Conservation (phyloP, 1,139 yeast genomes). For the Geotrichum candidum region DNA sequence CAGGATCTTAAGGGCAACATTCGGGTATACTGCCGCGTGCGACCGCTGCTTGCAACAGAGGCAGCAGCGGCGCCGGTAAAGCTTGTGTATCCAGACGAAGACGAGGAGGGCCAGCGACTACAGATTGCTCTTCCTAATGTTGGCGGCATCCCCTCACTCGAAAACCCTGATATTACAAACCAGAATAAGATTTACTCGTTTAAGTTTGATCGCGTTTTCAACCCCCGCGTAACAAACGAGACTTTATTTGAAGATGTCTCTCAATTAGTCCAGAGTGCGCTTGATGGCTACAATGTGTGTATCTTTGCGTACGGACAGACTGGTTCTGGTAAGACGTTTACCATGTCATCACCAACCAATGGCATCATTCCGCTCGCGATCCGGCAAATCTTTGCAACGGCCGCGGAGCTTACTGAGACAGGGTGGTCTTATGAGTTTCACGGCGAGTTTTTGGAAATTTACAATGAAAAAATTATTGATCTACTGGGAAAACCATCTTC, state of each 20-base stretch:
- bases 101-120: constrained; percentile 45
- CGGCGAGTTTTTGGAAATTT: constrained; percentile 85
- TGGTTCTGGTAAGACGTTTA: constrained; percentile 91
- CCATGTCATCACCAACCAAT: constrained; percentile 64
- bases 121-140: constrained; percentile 24
- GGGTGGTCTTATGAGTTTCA: constrained; percentile 63
- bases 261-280: constrained; percentile 78
- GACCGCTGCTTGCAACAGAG: constrained; percentile 32
- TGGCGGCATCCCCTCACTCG: constrained; percentile 5
- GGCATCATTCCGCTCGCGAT: constrained; percentile 86
- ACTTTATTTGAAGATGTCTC: constrained; percentile 78
- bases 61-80: constrained; percentile 35
- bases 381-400: constrained; percentile 59
- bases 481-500: constrained; percentile 39
- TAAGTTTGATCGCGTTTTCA: constrained; percentile 74
- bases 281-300: constrained; percentile 89
- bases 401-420: constrained; percentile 43
- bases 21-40: constrained; percentile 79
- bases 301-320: constrained; percentile 98
- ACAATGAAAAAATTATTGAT: constrained; percentile 76
- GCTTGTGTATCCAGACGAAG: constrained; percentile 47
- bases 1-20: constrained; percentile 91
- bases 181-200: constrained; percentile 39
- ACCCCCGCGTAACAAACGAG: constrained; percentile 46
- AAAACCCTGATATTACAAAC: constrained; percentile 24